Evolutionary conservation across 2,329 filamentous ascomycete genomes (phyloP).

Genomic region (Ascochyta viciae-villosae): DNA sequence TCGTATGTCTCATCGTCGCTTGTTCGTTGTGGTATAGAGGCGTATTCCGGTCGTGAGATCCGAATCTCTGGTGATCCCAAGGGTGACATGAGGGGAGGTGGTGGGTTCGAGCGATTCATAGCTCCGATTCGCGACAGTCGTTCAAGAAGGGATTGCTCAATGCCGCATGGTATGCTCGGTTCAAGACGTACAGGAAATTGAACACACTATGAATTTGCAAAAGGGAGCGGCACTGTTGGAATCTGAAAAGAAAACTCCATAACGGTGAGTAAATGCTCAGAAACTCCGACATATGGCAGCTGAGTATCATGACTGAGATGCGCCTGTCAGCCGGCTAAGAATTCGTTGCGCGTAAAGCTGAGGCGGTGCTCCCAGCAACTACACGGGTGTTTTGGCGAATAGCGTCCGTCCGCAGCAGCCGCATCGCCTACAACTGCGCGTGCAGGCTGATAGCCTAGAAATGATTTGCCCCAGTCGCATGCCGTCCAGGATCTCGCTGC

Average conservation of each 20-base stretch:
- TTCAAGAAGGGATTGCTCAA: conserved; percentile 8
- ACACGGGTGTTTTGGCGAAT: conserved; percentile 10
- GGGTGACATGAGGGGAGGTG: conserved; percentile 7
- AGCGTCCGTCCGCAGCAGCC: conserved; percentile 5
- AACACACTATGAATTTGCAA: conserved; percentile 4
- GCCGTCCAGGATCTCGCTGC: background rate
- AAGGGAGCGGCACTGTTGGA: too few species aligned
- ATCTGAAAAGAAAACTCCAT: background rate
- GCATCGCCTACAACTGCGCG: conserved; percentile 15
- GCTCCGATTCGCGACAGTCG: background rate
- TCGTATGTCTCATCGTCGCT: conserved; percentile 27
- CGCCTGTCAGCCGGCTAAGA: conserved; percentile 22
- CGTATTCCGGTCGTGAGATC: conserved; percentile 25
- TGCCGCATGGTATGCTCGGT: conserved; percentile 1
- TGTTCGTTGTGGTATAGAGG: conserved; percentile 22
- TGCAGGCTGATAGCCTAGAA: background rate
- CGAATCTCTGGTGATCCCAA: conserved; percentile 25
- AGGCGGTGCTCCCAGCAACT: conserved; percentile 20
- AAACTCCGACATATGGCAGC: conserved; percentile 17
- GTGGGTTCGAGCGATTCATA: conserved; percentile 7
- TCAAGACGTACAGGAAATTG: background rate
- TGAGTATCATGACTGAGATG: conserved; percentile 27
- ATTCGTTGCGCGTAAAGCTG: conserved; percentile 17
- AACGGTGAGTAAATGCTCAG: conserved; percentile 12
- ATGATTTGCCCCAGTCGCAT: background rate